A percentile compares a stretch with the other conserved stretches of the same genome.
phyloP scores from a whole-genome alignment of 2,329 filamentous ascomycete genomes.

The Epichloe hybrida region DNA sequence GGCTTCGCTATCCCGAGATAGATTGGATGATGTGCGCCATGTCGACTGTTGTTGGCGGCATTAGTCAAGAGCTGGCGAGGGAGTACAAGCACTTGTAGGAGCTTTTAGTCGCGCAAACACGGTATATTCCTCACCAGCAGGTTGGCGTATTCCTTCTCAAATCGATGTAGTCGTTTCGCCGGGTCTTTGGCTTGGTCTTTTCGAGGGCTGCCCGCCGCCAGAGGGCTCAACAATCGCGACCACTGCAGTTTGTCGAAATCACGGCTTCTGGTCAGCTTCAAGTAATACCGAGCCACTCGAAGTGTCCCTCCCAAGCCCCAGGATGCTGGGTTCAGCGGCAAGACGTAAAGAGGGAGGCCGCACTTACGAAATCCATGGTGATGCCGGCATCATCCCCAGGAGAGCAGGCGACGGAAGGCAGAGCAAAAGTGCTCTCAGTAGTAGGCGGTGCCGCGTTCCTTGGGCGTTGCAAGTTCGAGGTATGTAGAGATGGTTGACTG shows the following conservation, averaged over 20 bases:
- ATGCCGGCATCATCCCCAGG: constrained; percentile 31
- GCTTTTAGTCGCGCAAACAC: not conserved
- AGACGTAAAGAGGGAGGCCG: not conserved
- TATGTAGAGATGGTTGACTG: not conserved
- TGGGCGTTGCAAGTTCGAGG: not conserved
- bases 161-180: constrained; percentile 48
- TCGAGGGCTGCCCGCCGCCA: constrained; percentile 38
- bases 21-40: constrained; percentile 49
- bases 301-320: not conserved
- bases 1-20: constrained; percentile 45
- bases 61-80: not conserved
- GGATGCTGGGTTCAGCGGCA: not conserved
- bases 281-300: not conserved
- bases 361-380: constrained; percentile 44
- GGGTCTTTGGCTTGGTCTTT: constrained; percentile 50
- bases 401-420: not conserved
- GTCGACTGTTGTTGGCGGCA: constrained; percentile 24
- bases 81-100: not conserved
- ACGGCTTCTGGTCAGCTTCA: constrained; percentile 1
- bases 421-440: not conserved
- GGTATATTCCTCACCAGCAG: constrained; percentile 35
- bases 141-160: constrained; percentile 52
- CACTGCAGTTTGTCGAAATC: constrained; percentile 30
- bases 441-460: not conserved
- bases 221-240: constrained; percentile 53